These are phyloP conservation scores for Yarrowia deformans DNA, from an alignment of 805 yeast species.

Conservation along the genomic window DNA sequence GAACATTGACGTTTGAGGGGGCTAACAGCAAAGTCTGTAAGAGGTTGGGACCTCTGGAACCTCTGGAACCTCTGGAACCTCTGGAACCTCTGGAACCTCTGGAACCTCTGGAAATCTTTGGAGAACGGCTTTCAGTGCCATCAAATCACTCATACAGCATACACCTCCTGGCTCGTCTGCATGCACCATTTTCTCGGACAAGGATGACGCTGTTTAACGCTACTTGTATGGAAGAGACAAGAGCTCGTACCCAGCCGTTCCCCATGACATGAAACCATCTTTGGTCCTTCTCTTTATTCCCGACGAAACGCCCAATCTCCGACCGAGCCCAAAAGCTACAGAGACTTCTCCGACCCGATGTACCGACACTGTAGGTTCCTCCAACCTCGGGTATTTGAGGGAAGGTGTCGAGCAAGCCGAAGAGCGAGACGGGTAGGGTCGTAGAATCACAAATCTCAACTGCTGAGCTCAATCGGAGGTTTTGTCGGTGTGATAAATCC, in stretches of 20 bases:
- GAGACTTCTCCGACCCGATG: background rate
- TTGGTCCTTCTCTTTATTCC: background rate
- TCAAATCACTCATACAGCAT: too few relatives aligned
- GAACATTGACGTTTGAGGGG: too few relatives aligned
- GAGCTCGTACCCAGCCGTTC: background rate
- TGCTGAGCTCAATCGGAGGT: too few relatives aligned
- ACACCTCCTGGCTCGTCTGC: slow-evolving; percentile 8
- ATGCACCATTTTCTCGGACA: slow-evolving; percentile 25
- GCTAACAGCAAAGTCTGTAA: too few relatives aligned
- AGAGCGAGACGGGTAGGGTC: background rate
- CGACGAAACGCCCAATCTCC: slow-evolving; percentile 9
- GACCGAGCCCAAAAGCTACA: background rate
- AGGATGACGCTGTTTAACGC: background rate
- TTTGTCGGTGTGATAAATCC: too few relatives aligned
- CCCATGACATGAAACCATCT: background rate
- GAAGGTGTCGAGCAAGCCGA: background rate
- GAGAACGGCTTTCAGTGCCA: too few relatives aligned
- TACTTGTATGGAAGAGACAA: background rate
- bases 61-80: too few relatives aligned
- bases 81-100: too few relatives aligned
- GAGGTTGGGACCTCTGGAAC: too few relatives aligned
- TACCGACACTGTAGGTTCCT: background rate
- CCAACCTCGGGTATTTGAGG: slow-evolving; percentile 9
- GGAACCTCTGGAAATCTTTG: too few relatives aligned
- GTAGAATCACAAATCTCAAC: background rate